A percentile compares a stretch with the other conserved stretches of the same genome.
These are phyloP conservation scores for Aspergillus affinis DNA, from an alignment of 495 filamentous ascomycete genomes.

Conservation along the genomic window DNA sequence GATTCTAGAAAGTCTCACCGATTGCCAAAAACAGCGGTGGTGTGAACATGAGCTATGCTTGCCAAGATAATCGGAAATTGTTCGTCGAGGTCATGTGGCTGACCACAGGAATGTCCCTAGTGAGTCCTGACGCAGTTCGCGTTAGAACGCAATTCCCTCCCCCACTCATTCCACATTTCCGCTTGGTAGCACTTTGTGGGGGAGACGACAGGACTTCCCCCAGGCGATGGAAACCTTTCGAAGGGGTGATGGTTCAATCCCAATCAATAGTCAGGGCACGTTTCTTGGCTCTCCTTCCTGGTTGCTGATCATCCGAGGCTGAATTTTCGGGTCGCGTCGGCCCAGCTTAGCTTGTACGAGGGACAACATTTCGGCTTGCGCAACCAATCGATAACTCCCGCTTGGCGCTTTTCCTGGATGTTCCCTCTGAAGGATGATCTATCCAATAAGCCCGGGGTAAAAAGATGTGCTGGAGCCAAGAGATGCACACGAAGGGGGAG, in stretches of 20 bases:
- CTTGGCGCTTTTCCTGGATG: conserved; percentile 3
- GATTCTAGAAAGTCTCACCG: background rate
- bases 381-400: conserved; percentile 5
- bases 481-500: conserved; percentile 15
- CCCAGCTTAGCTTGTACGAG: conserved; percentile 26
- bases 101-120: background rate
- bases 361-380: conserved; percentile 7
- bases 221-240: background rate
- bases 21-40: background rate
- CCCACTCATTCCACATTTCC: background rate
- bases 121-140: background rate
- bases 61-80: background rate
- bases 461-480: conserved; percentile 15
- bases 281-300: conserved; percentile 33
- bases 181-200: background rate
- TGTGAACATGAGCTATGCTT: background rate
- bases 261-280: conserved; percentile 22
- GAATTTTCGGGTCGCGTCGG: conserved; percentile 33
- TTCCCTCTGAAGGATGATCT: conserved; percentile 2
- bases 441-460: conserved; percentile 1
- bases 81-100: background rate
- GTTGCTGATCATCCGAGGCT: conserved; percentile 44
- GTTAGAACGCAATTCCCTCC: background rate
- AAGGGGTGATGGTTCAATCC: background rate
- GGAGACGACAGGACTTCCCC: background rate